A percentile compares a stretch with the other conserved stretches of the same genome.
These are phyloP conservation scores for Laetiporus sulphureus DNA, from an alignment of 1,284 basidiomycete genomes.

Conservation along the genomic window DNA sequence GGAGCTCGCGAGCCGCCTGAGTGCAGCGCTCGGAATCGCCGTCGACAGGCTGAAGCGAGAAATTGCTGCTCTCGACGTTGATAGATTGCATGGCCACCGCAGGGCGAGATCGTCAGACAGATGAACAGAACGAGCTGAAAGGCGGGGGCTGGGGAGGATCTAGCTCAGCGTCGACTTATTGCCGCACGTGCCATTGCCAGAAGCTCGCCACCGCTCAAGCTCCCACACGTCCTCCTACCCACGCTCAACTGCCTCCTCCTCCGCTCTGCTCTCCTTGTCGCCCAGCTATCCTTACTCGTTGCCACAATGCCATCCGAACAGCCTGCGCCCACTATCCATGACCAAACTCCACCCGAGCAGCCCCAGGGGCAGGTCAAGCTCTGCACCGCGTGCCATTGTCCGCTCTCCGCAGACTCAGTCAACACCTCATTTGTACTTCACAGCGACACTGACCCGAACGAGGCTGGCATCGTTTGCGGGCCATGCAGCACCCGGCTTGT, in stretches of 20 bases:
- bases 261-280: constrained; percentile 14
- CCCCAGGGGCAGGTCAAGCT: constrained; percentile 29
- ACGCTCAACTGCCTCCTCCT: constrained; percentile 15
- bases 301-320: constrained; percentile 30
- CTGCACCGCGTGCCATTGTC: constrained; percentile 30
- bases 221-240: constrained; percentile 12
- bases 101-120: too few species aligned
- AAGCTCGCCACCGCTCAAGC: constrained; percentile 6
- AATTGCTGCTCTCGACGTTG: too few species aligned
- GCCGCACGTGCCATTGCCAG: constrained; percentile 11
- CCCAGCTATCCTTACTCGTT: constrained; percentile 8
- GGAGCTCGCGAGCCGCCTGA: too few species aligned
- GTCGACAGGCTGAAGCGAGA: too few species aligned
- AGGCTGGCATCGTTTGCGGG: constrained; percentile 29
- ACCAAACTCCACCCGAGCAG: constrained; percentile 21
- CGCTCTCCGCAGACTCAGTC: constrained; percentile 27
- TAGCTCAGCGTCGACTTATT: constrained; percentile 9
- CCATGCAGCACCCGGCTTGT: constrained; percentile 27
- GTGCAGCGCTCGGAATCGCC: too few species aligned
- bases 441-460: constrained; percentile 22
- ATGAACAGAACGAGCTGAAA: not conserved
- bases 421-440: constrained; percentile 23
- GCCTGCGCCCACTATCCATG: constrained; percentile 16
- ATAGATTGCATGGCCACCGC: too few species aligned
- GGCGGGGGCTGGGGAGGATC: not conserved